phyloP scores from a whole-genome alignment of 140 eudicot genomes.

The Stevia rebaudiana region DNA sequence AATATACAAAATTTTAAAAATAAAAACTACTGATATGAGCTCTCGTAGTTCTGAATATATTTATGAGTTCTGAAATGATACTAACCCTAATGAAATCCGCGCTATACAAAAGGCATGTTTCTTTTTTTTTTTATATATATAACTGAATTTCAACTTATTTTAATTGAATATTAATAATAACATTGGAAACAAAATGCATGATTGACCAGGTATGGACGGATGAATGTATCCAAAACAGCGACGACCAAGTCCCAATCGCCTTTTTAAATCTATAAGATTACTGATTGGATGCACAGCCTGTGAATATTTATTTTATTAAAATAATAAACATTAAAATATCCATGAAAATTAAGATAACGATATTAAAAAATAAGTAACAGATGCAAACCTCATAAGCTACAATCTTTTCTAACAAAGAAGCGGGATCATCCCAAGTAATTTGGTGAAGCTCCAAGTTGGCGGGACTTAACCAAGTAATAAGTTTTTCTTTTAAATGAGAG shows the following conservation, averaged over 20 bases:
- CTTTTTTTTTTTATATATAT: background rate
- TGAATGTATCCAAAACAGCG: slow-evolving; percentile 96
- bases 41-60: too few species aligned
- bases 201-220: slow-evolving; percentile 93
- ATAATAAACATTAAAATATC: background rate
- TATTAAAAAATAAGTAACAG: slow-evolving; percentile 6
- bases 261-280: slow-evolving; percentile 81
- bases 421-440: slow-evolving; percentile 94
- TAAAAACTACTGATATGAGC: too few species aligned
- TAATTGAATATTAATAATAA: slow-evolving; percentile 4
- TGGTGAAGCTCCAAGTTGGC: slow-evolving; percentile 89
- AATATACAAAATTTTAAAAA: too few species aligned
- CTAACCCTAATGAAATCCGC: too few species aligned
- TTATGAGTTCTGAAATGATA: too few species aligned
- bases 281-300: slow-evolving; percentile 99
- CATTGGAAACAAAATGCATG: background rate
- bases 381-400: slow-evolving; percentile 78
- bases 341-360: background rate
- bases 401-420: slow-evolving; percentile 92
- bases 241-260: slow-evolving; percentile 88
- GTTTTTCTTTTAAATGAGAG: slow-evolving; percentile 86
- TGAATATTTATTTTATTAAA: slow-evolving; percentile 15
- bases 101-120: background rate
- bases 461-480: slow-evolving; percentile 91
- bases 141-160: background rate